A percentile compares a stretch with the other conserved stretches of the same genome.
Conservation (phyloP, 306 rosid genomes). For the Ceratonia siliqua region DNA sequence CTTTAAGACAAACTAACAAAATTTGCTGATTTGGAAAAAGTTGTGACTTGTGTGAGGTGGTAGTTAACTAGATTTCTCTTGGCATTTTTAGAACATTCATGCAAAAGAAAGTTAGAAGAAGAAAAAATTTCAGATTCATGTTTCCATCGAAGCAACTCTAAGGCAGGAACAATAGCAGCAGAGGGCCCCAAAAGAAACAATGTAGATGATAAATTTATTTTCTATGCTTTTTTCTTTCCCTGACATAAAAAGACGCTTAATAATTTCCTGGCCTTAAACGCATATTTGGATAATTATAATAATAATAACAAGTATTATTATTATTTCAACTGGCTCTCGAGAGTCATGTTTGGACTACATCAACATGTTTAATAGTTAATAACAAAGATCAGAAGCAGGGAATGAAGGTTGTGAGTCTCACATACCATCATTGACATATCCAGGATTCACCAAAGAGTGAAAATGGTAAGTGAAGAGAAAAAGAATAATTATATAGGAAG, state of each 20-base stretch:
- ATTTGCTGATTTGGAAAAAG: background rate
- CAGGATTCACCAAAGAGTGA: background rate
- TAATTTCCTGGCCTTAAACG: background rate
- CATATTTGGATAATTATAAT: background rate
- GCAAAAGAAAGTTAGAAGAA: background rate
- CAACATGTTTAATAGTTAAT: too few relatives aligned
- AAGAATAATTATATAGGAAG: background rate
- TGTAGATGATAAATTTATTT: background rate
- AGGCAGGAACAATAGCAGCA: background rate
- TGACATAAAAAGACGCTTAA: background rate
- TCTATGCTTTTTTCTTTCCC: background rate
- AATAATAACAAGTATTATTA: background rate
- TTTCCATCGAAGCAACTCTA: background rate
- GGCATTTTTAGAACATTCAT: background rate
- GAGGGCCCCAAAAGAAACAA: background rate
- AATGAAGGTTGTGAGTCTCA: background rate
- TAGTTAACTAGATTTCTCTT: background rate
- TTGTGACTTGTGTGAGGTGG: background rate
- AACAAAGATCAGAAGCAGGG: background rate
- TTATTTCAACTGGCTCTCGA: too few relatives aligned
- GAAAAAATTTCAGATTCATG: background rate
- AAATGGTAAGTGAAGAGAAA: background rate
- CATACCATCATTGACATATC: background rate
- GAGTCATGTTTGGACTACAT: background rate
- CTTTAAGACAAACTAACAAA: background rate